Conservation (phyloP, 768 basidiomycete genomes). For the Xerocomellus chrysenteron region DNA sequence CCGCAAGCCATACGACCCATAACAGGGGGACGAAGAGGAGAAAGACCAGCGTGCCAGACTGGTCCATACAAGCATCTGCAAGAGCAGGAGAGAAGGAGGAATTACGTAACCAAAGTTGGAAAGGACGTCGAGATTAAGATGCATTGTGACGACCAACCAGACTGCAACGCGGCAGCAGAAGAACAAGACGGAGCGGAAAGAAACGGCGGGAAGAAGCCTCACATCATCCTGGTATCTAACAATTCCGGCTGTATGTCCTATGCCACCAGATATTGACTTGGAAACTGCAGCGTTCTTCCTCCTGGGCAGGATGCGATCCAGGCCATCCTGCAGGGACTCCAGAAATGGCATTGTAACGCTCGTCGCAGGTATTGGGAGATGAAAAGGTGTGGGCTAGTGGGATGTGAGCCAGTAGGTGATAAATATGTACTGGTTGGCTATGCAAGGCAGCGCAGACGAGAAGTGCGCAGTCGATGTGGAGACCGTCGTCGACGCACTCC, state of each 20-base stretch:
- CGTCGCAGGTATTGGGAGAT: background rate
- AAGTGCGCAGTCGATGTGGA: slow-evolving; percentile 9
- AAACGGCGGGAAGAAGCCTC: slow-evolving; percentile 33
- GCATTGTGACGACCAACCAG: slow-evolving; percentile 11
- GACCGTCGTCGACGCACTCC: background rate
- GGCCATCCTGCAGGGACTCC: slow-evolving; percentile 29
- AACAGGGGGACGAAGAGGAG: slow-evolving; percentile 65
- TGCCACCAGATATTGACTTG: slow-evolving; percentile 49
- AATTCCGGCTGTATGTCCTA: slow-evolving; percentile 58
- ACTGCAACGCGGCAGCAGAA: slow-evolving; percentile 15
- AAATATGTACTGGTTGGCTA: slow-evolving; percentile 13
- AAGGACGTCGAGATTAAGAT: slow-evolving; percentile 22
- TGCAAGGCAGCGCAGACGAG: slow-evolving; percentile 9
- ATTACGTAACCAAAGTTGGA: slow-evolving; percentile 35
- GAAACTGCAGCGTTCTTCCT: slow-evolving; percentile 20
- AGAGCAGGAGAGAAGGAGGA: slow-evolving; percentile 22
- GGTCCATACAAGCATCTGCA: slow-evolving; percentile 37
- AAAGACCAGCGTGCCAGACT: slow-evolving; percentile 53
- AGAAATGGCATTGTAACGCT: slow-evolving; percentile 26
- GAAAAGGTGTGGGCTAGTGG: background rate
- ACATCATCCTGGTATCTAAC: slow-evolving; percentile 72
- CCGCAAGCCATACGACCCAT: slow-evolving; percentile 72
- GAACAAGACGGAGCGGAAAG: background rate
- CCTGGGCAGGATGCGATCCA: slow-evolving; percentile 31
- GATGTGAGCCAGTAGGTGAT: background rate